These are phyloP conservation scores for Ceratobasidium sp. DNA, from an alignment of 1,284 basidiomycete genomes.

Conservation along the genomic window DNA sequence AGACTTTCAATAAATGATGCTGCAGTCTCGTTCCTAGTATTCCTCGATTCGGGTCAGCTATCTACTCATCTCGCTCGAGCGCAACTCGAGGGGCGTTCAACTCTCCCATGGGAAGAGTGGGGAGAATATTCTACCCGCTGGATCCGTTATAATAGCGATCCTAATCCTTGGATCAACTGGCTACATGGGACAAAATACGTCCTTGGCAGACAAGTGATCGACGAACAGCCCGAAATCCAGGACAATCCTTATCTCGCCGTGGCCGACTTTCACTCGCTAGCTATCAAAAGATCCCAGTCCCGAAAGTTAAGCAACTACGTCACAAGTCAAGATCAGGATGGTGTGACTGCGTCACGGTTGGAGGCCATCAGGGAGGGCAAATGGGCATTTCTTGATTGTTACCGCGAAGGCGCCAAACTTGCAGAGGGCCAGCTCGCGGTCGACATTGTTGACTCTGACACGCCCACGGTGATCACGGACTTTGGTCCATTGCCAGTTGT, in stretches of 20 bases:
- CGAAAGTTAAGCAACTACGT: neutral
- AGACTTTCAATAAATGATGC: neutral
- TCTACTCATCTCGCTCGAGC: neutral
- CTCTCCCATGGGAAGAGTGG: conserved; percentile 4
- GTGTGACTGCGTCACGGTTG: neutral
- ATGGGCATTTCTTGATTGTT: neutral
- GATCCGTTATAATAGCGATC: neutral
- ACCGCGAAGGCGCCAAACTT: neutral
- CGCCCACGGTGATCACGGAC: neutral
- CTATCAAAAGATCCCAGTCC: neutral
- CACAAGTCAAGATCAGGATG: neutral
- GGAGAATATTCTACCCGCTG: conserved; percentile 22
- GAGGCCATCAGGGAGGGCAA: neutral
- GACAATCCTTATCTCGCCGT: neutral
- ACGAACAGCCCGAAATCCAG: neutral
- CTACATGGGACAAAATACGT: conserved; percentile 9
- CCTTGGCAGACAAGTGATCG: neutral
- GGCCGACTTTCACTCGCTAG: neutral
- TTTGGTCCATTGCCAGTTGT: neutral
- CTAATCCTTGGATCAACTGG: neutral
- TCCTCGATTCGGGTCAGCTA: neutral
- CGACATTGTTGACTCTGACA: neutral
- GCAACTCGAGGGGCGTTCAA: neutral
- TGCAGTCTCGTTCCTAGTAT: neutral
- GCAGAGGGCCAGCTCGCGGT: neutral